Conservation (phyloP, 192 early-diverging fungal species). For the Chytriomyces sp. region DNA sequence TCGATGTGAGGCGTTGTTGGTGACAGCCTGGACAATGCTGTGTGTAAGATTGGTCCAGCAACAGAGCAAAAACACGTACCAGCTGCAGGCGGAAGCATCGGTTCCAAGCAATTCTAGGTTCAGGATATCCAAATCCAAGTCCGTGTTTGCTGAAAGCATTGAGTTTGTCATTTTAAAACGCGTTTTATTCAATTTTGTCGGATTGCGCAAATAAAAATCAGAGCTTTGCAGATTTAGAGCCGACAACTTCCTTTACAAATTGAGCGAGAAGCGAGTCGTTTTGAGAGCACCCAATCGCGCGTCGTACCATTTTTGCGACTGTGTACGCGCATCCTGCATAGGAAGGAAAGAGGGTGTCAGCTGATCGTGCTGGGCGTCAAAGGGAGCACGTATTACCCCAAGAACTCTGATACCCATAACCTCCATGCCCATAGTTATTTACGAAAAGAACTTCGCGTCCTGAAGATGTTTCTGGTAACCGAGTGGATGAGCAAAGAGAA, state of each 20-base stretch:
- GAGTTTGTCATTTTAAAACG: background rate
- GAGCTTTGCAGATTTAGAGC: background rate
- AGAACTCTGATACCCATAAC: slow-evolving; percentile 42
- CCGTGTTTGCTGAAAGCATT: too few species aligned
- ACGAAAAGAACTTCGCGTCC: slow-evolving; percentile 42
- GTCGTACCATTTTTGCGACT: slow-evolving; percentile 36
- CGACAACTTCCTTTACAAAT: slow-evolving; percentile 22
- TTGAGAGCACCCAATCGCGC: slow-evolving; percentile 20
- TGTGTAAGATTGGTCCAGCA: background rate
- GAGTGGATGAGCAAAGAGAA: too few species aligned
- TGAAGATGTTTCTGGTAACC: slow-evolving; percentile 21
- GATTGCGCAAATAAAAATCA: background rate
- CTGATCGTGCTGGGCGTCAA: slow-evolving; percentile 27
- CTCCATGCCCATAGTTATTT: slow-evolving; percentile 59
- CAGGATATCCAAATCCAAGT: background rate
- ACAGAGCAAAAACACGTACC: background rate
- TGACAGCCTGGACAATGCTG: too few species aligned
- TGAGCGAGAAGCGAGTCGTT: slow-evolving; percentile 27
- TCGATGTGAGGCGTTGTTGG: too few species aligned
- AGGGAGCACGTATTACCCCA: slow-evolving; percentile 15
- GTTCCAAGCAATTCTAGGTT: background rate
- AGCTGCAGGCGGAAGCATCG: background rate
- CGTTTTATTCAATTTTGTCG: background rate
- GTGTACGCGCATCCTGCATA: background rate
- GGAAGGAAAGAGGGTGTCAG: too few species aligned